Conservation (phyloP, 1,139 yeast species). For the Hemisphaericaspora subhashii region DNA sequence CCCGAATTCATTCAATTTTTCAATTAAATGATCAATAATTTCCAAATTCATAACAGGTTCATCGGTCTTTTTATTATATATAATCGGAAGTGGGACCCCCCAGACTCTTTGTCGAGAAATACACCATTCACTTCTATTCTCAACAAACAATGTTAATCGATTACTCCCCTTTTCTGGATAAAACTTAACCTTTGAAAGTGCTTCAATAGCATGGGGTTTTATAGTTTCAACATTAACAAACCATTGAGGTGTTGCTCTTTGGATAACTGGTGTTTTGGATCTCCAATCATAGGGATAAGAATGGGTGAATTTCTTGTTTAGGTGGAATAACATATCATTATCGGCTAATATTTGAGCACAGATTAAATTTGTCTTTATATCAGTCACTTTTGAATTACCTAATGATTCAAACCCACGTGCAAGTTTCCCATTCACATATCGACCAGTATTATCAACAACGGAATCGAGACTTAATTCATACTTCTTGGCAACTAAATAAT, state of each 20-base stretch:
- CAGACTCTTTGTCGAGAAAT: constrained; percentile 95
- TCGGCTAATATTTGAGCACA: constrained; percentile 41
- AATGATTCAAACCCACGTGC: constrained; percentile 42
- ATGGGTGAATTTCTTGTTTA: constrained; percentile 60
- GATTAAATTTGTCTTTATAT: constrained; percentile 49
- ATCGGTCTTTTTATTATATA: constrained; percentile 60
- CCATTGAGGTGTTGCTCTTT: constrained; percentile 96
- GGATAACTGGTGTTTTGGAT: constrained; percentile 90
- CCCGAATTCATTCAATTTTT: constrained; percentile 55
- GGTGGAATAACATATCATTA: constrained; percentile 46
- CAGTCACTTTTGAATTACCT: constrained; percentile 60
- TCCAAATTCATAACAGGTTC: constrained; percentile 56
- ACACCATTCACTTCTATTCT: constrained; percentile 92
- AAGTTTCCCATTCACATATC: constrained; percentile 50
- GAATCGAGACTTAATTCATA: constrained; percentile 63
- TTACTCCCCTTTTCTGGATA: constrained; percentile 71
- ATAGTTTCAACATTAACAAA: constrained; percentile 83
- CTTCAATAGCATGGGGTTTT: constrained; percentile 58
- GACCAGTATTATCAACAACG: constrained; percentile 77
- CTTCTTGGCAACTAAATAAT: constrained; percentile 67
- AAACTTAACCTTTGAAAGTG: constrained; percentile 65
- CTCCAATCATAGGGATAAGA: constrained; percentile 98
- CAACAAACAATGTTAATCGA: constrained; percentile 70
- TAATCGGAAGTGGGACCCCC: constrained; percentile 97
- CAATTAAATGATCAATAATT: constrained; percentile 55